Evolutionary conservation across 768 basidiomycete species (phyloP).

Genomic region (Favolaschia claudopus): DNA sequence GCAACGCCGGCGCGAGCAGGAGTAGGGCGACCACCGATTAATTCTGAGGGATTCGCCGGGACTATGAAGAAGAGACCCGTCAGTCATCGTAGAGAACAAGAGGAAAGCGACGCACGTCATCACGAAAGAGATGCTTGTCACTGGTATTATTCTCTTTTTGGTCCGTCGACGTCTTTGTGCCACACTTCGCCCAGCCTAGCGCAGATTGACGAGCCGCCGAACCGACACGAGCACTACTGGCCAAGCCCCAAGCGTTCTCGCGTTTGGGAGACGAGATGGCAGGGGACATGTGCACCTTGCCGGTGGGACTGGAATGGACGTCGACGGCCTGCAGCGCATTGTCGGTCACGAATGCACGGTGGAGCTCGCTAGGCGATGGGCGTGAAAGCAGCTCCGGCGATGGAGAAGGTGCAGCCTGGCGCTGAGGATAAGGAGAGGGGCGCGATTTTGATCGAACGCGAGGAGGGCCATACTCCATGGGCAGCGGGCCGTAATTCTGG

Average conservation of each 20-base stretch:
- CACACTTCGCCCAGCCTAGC: conserved; percentile 72
- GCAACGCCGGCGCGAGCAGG: conserved; percentile 42
- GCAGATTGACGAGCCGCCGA: conserved; percentile 64
- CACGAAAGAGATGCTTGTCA: conserved; percentile 46
- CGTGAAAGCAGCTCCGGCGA: conserved; percentile 53
- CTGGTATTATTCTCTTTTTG: conserved; percentile 59
- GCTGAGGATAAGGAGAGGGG: conserved; percentile 73
- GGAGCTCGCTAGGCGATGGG: conserved; percentile 30
- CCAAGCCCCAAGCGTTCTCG: conserved; percentile 42
- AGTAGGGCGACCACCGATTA: conserved; percentile 56
- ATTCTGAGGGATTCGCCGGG: conserved; percentile 56
- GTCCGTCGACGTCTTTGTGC: conserved; percentile 56
- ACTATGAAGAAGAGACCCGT: conserved; percentile 34
- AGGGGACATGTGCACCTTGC: conserved; percentile 43
- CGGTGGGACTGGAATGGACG: conserved; percentile 52
- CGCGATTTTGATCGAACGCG: conserved; percentile 73
- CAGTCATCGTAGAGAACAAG: neutral
- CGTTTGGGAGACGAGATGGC: conserved; percentile 53
- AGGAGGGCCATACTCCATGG: conserved; percentile 70
- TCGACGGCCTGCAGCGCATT: conserved; percentile 51
- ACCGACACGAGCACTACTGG: conserved; percentile 52
- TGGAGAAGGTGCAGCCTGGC: conserved; percentile 45
- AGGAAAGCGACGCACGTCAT: conserved; percentile 58
- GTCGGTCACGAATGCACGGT: conserved; percentile 24
- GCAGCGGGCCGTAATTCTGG: conserved; percentile 75